These are phyloP conservation scores for Amanita jacksonii DNA, from an alignment of 768 basidiomycete genomes.

Conservation along the genomic window DNA sequence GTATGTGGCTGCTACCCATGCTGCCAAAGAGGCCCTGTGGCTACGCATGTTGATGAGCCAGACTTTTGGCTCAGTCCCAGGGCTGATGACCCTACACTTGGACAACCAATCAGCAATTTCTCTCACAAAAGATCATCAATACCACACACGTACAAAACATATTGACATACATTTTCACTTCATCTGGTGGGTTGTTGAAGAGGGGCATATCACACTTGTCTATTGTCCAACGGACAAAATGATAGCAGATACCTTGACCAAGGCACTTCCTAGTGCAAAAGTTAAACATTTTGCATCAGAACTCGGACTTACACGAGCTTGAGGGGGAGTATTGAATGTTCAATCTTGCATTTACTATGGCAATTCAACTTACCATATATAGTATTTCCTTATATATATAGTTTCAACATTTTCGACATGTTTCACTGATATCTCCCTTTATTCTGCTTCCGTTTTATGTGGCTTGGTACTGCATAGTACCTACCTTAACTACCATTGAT, in stretches of 20 bases:
- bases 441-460: too few relatives aligned
- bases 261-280: conserved; percentile 9
- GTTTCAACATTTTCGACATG: too few relatives aligned
- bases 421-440: too few relatives aligned
- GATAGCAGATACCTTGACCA: conserved; percentile 21
- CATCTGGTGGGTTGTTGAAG: conserved; percentile 16
- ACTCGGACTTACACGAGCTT: background rate
- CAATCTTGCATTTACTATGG: background rate
- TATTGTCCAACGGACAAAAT: conserved; percentile 17
- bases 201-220: conserved; percentile 3
- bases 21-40: conserved; percentile 18
- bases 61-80: background rate
- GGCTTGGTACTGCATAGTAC: too few relatives aligned
- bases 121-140: conserved; percentile 16
- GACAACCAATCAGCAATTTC: conserved; percentile 18
- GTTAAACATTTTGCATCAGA: background rate
- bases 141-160: conserved; percentile 16
- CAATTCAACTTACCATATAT: too few relatives aligned
- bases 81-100: conserved; percentile 10
- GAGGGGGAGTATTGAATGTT: background rate
- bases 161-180: conserved; percentile 25
- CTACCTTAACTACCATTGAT: too few relatives aligned
- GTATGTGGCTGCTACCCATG: conserved; percentile 14
- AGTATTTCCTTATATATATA: too few relatives aligned
- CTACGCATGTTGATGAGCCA: conserved; percentile 10